These are phyloP conservation scores for Ananas comosus DNA, from an alignment of 176 grass and related monocot species.

Conservation along the genomic window DNA sequence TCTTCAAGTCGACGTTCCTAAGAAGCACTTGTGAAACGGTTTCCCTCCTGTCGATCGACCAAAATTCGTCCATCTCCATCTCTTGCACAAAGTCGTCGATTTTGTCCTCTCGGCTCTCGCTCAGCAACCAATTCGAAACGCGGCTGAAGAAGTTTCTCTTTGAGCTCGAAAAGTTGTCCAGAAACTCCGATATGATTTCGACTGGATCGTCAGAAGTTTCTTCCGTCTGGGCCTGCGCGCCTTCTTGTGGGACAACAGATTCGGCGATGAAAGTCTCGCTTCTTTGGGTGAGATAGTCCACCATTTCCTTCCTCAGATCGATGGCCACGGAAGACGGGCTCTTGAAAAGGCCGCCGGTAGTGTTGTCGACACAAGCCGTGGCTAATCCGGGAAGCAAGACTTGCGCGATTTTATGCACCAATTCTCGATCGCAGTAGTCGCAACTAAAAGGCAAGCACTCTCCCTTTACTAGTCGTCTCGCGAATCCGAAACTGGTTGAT, in stretches of 20 bases:
- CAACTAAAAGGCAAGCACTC: conserved; percentile 27
- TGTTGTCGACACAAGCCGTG: conserved; percentile 77
- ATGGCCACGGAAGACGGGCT: conserved; percentile 42
- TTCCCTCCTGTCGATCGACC: conserved; percentile 21
- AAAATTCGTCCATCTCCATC: conserved; percentile 42
- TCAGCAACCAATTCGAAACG: conserved; percentile 72
- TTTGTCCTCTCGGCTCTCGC: conserved; percentile 61
- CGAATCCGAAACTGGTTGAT: not conserved
- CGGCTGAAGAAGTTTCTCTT: conserved; percentile 69
- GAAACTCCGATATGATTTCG: conserved; percentile 46
- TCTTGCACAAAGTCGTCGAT: conserved; percentile 60
- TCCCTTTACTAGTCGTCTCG: conserved; percentile 8
- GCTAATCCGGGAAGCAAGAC: conserved; percentile 55
- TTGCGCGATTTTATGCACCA: conserved; percentile 35
- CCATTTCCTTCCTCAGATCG: conserved; percentile 40
- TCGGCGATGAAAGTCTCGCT: conserved; percentile 37
- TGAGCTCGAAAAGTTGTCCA: conserved; percentile 47
- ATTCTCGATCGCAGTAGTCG: conserved; percentile 41
- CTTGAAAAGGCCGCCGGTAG: conserved; percentile 71
- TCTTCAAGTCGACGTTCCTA: conserved; percentile 40
- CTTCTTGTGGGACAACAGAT: conserved; percentile 22
- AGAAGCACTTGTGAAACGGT: conserved; percentile 31
- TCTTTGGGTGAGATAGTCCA: conserved; percentile 49
- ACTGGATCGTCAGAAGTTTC: conserved; percentile 34
- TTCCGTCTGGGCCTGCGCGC: conserved; percentile 23